phyloP scores from a whole-genome alignment of 768 basidiomycete genomes.

The Tricholomella constricta region DNA sequence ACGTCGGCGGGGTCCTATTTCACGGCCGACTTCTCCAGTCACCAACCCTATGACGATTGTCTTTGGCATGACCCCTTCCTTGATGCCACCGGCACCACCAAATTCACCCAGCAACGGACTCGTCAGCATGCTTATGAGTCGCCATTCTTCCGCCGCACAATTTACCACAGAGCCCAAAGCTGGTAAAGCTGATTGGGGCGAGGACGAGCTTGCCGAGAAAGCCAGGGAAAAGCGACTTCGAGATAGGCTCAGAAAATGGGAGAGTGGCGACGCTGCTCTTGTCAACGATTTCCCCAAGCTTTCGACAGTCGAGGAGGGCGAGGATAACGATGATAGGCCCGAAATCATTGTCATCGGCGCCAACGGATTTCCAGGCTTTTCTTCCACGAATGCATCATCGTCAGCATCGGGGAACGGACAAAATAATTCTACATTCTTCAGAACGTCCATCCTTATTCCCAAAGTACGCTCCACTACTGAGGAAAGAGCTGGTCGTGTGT shows the following conservation, averaged over 20 bases:
- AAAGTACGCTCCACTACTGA: conserved; percentile 48
- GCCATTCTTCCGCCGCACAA: conserved; percentile 34
- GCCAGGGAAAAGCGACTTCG: conserved; percentile 73
- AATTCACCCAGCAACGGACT: conserved; percentile 36
- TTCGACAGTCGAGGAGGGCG: conserved; percentile 38
- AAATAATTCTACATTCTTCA: conserved; percentile 51
- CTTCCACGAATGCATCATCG: conserved; percentile 27
- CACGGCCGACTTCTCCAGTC: conserved; percentile 60
- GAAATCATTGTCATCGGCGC: conserved; percentile 53
- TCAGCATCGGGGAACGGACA: conserved; percentile 20
- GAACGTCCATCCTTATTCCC: conserved; percentile 72
- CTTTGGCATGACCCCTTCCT: conserved; percentile 82
- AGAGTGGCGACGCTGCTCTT: conserved; percentile 58
- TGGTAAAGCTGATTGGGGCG: conserved; percentile 58
- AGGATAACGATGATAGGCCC: conserved; percentile 37
- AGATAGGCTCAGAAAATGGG: conserved; percentile 75
- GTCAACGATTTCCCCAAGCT: conserved; percentile 66
- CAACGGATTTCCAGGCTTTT: conserved; percentile 35
- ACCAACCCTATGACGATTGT: conserved; percentile 78
- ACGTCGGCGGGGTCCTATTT: conserved; percentile 66
- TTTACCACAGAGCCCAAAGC: conserved; percentile 33
- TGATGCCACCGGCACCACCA: conserved; percentile 48
- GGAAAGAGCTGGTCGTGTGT: conserved; percentile 60
- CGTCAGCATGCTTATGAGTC: conserved; percentile 48
- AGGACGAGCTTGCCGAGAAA: conserved; percentile 64